phyloP scores from a whole-genome alignment of 1,284 basidiomycete genomes.

The Austroboletus novae-zelandiae region DNA sequence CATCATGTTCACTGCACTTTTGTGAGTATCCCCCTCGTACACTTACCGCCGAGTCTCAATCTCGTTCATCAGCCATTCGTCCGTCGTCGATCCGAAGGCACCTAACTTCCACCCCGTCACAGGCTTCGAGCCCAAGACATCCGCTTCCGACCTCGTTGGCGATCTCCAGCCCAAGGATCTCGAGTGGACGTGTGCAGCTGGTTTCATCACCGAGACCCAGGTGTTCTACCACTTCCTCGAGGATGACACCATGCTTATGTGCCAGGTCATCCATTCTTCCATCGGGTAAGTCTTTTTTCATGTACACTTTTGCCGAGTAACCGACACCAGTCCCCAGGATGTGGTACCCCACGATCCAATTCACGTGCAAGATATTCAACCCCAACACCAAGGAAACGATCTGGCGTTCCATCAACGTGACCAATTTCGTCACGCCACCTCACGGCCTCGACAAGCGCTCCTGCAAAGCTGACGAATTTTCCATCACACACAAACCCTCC shows the following conservation, averaged over 20 bases:
- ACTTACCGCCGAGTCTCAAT: conserved; percentile 8
- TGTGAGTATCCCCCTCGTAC: conserved; percentile 47
- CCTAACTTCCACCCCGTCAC: conserved; percentile 82
- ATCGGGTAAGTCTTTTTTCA: conserved; percentile 70
- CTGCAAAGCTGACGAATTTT: conserved; percentile 88
- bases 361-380: conserved; percentile 90
- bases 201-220: conserved; percentile 94
- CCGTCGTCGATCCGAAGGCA: conserved; percentile 57
- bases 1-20: conserved; percentile 76
- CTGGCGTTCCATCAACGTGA: conserved; percentile 92
- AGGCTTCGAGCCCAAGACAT: conserved; percentile 36
- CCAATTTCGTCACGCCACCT: conserved; percentile 78
- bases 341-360: conserved; percentile 95
- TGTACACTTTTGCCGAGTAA: conserved; percentile 5
- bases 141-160: conserved; percentile 61
- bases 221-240: conserved; percentile 83
- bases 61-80: conserved; percentile 12
- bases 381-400: conserved; percentile 72
- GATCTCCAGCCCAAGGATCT: conserved; percentile 71
- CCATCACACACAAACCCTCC: conserved; percentile 68
- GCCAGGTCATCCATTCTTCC: conserved; percentile 93
- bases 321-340: conserved; percentile 45
- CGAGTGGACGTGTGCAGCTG: conserved; percentile 81
- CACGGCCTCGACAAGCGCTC: conserved; percentile 82
- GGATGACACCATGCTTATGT: conserved; percentile 83